Percentiles rank a stretch among this genome's conserved stretches.
Evolutionary conservation across 371 early-diverging fungal genomes (phyloP).

Genomic region (Amoeboaphelidium protococcarum): DNA sequence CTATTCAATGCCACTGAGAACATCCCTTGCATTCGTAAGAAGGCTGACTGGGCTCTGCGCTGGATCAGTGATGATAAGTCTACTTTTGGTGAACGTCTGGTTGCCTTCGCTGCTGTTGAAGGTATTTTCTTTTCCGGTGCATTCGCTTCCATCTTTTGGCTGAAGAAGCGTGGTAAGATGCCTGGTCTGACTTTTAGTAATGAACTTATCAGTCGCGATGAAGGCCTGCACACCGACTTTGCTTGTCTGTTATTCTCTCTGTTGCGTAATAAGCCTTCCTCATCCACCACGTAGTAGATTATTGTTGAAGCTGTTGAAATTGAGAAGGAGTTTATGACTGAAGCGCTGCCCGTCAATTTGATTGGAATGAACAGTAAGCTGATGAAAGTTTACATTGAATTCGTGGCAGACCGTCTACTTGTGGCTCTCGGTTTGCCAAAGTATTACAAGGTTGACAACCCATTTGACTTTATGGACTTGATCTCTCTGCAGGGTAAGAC

Average conservation of each 20-base stretch:
- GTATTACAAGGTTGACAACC: constrained; percentile 72
- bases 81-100: constrained; percentile 83
- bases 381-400: constrained; percentile 98
- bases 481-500: constrained; percentile 98
- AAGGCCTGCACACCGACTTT: constrained; percentile 99
- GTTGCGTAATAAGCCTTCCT: constrained; percentile 46
- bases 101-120: constrained; percentile 98
- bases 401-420: constrained; percentile 92
- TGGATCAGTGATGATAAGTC: constrained; percentile 72
- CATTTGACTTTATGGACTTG: constrained; percentile 99
- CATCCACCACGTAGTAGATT: constrained; percentile 40
- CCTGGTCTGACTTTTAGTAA: constrained; percentile 98
- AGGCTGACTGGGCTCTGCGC: constrained; percentile 96
- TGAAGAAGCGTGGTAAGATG: constrained; percentile 99
- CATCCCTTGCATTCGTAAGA: constrained; percentile 85
- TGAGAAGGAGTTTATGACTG: constrained; percentile 89
- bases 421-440: constrained; percentile 75
- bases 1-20: constrained; percentile 93
- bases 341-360: constrained; percentile 75
- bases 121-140: constrained; percentile 99
- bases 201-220: constrained; percentile 97
- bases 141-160: constrained; percentile 98
- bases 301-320: constrained; percentile 70
- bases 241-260: constrained; percentile 90
- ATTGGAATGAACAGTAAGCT: constrained; percentile 96